Conservation (phyloP, 805 yeast genomes). For the Soucietia sequanensis region DNA sequence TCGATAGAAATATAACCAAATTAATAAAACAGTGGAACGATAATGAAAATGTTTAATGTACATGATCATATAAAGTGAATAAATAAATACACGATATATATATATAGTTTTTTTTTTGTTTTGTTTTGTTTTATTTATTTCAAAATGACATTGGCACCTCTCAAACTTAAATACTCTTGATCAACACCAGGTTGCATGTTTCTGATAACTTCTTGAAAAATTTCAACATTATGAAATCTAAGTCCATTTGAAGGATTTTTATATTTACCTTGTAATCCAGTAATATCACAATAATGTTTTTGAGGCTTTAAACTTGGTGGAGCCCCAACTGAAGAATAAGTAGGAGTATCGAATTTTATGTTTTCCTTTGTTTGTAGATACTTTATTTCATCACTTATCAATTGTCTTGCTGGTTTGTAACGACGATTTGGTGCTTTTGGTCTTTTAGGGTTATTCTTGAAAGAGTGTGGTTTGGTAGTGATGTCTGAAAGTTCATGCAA, state of each 20-base stretch:
- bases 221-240: slow-evolving; percentile 79
- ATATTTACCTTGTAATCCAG: slow-evolving; percentile 81
- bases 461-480: slow-evolving; percentile 45
- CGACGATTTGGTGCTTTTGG: slow-evolving; percentile 54
- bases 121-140: slow-evolving; percentile 44
- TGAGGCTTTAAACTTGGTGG: slow-evolving; percentile 85
- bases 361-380: slow-evolving; percentile 46
- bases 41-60: not conserved
- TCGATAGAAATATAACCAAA: slow-evolving; percentile 26
- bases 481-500: slow-evolving; percentile 33
- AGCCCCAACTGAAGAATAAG: slow-evolving; percentile 70
- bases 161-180: slow-evolving; percentile 82
- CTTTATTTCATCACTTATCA: slow-evolving; percentile 75
- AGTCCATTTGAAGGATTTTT: slow-evolving; percentile 71
- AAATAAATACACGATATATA: not conserved
- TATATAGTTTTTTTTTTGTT: no score
- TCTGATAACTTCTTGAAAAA: slow-evolving; percentile 68
- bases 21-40: slow-evolving; percentile 27
- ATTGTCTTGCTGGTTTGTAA: slow-evolving; percentile 71
- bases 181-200: slow-evolving; percentile 88
- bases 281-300: slow-evolving; percentile 88
- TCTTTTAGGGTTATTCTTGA: slow-evolving; percentile 54
- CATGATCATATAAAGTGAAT: no score
- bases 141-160: slow-evolving; percentile 86
- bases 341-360: slow-evolving; percentile 52